Percentiles rank a stretch among this genome's conserved stretches.
These are phyloP conservation scores for Heritiera littoralis DNA, from an alignment of 345 rosid species.

Conservation along the genomic window DNA sequence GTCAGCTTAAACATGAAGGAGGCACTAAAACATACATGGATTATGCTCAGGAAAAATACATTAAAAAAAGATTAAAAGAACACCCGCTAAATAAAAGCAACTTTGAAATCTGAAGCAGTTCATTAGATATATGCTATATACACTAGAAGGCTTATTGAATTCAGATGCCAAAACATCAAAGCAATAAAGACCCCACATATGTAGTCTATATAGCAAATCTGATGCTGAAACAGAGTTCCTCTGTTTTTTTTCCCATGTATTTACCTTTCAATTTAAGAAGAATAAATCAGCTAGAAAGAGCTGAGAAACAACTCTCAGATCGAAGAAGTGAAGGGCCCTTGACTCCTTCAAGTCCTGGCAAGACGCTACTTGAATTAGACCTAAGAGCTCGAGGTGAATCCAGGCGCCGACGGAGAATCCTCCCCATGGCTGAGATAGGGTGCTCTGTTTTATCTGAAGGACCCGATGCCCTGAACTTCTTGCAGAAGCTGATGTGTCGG, in stretches of 20 bases:
- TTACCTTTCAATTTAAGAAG: slow-evolving; percentile 19
- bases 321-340: slow-evolving; percentile 43
- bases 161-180: neutral
- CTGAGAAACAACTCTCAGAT: slow-evolving; percentile 63
- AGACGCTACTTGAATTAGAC: slow-evolving; percentile 43
- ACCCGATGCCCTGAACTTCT: slow-evolving; percentile 33
- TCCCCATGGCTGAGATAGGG: slow-evolving; percentile 64
- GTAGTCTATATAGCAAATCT: neutral
- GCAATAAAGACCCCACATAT: neutral
- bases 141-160: neutral
- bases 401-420: slow-evolving; percentile 58
- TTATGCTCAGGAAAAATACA: neutral
- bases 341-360: slow-evolving; percentile 44
- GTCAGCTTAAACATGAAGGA: neutral
- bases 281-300: slow-evolving; percentile 49
- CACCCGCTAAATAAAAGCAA: neutral
- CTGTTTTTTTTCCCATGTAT: slow-evolving; percentile 6
- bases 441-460: slow-evolving; percentile 47
- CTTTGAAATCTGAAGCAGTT: neutral
- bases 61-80: neutral
- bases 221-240: slow-evolving; percentile 25
- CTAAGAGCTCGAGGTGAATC: slow-evolving; percentile 51
- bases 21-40: neutral
- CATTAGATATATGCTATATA: slow-evolving; percentile 11
- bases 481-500: slow-evolving; percentile 50